These are phyloP conservation scores for Decorospora gaudefroyi DNA, from an alignment of 2,329 filamentous ascomycete species.

Conservation along the genomic window DNA sequence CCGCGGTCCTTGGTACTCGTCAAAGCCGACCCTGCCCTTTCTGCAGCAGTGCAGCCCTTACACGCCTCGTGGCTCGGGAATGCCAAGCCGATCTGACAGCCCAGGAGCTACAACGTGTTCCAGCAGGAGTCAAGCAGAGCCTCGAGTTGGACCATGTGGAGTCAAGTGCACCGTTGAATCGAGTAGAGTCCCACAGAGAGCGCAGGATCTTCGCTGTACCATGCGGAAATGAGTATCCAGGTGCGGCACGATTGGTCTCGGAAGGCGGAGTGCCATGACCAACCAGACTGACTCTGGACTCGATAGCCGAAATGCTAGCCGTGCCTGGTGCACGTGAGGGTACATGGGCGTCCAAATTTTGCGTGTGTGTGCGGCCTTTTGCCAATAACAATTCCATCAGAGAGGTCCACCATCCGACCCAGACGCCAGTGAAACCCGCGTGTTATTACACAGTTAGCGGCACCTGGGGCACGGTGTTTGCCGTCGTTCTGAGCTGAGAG, in stretches of 20 bases:
- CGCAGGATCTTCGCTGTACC: constrained; percentile 20
- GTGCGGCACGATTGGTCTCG: constrained; percentile 34
- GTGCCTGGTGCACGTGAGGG: constrained; percentile 27
- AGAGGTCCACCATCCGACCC: constrained; percentile 28
- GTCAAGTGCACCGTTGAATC: constrained; percentile 14
- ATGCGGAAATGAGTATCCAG: constrained; percentile 36
- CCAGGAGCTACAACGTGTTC: background rate
- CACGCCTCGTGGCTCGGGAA: constrained; percentile 4
- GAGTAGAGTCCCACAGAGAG: constrained; percentile 7
- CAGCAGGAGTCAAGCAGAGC: background rate
- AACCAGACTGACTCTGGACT: constrained; percentile 31
- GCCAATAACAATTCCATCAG: constrained; percentile 26
- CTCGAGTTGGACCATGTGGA: constrained; percentile 22
- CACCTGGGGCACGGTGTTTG: constrained; percentile 18
- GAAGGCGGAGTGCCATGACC: constrained; percentile 15
- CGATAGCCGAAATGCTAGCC: constrained; percentile 28
- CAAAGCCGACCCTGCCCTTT: constrained; percentile 18
- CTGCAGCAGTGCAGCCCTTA: background rate
- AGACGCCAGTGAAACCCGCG: constrained; percentile 19
- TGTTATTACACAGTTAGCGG: constrained; percentile 19
- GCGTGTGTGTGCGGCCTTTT: constrained; percentile 27
- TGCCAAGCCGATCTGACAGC: constrained; percentile 5
- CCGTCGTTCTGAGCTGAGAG: constrained; percentile 10
- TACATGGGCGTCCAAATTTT: constrained; percentile 20
- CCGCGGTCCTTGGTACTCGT: constrained; percentile 22